A percentile compares a stretch with the other conserved stretches of the same genome.
These are phyloP conservation scores for Knufia petricola DNA, from an alignment of 2,329 filamentous ascomycete species.

Conservation along the genomic window DNA sequence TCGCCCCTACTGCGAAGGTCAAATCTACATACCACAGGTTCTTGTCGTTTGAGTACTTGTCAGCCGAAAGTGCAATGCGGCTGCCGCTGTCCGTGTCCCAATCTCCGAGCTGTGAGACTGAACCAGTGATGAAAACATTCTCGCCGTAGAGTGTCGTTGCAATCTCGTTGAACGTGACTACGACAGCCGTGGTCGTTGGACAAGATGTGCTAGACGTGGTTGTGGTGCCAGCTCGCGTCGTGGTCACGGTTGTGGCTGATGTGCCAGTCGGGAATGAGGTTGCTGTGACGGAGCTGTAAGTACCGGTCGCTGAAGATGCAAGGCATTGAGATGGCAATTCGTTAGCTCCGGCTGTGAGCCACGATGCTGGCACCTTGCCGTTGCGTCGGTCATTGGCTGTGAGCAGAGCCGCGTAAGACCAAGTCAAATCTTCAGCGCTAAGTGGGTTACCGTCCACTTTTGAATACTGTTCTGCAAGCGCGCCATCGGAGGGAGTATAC, in stretches of 20 bases:
- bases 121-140: conserved; percentile 56
- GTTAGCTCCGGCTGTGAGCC: conserved; percentile 16
- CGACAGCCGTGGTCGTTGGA: conserved; percentile 9
- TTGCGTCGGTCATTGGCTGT: conserved; percentile 23
- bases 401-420: conserved; percentile 36
- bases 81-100: conserved; percentile 30
- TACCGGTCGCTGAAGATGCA: conserved; percentile 17
- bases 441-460: conserved; percentile 27
- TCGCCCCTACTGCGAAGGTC: conserved; percentile 45
- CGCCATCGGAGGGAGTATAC: conserved; percentile 51
- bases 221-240: conserved; percentile 11
- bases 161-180: conserved; percentile 17
- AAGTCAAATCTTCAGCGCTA: conserved; percentile 35
- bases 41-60: conserved; percentile 48
- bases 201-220: conserved; percentile 1
- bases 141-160: conserved; percentile 35
- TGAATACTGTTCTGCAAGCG: conserved; percentile 33
- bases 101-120: conserved; percentile 47
- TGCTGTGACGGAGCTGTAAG: conserved; percentile 13
- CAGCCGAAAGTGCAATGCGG: conserved; percentile 50
- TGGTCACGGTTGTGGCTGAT: conserved; percentile 10
- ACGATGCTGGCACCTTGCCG: conserved; percentile 17
- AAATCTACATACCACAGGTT: conserved; percentile 54
- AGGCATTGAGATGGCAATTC: conserved; percentile 15
- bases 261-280: conserved; percentile 1